Percentiles rank a stretch among this genome's conserved stretches.
Conservation (phyloP, 768 basidiomycete genomes). For the Suillus clintonianus region DNA sequence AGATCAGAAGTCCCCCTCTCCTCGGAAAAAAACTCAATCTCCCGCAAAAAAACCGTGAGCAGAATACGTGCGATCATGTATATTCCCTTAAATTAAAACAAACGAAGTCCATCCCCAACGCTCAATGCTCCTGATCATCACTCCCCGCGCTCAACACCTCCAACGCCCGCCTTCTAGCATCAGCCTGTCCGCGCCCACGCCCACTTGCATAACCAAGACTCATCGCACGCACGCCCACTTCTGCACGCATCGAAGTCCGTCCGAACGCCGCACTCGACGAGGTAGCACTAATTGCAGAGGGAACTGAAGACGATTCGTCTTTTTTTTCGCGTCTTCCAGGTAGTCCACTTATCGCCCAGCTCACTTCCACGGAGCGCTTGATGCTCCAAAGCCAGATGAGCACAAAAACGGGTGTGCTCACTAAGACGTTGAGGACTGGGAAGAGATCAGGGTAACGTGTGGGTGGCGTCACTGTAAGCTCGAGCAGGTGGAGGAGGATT, state of each 20-base stretch:
- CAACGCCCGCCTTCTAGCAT: constrained; percentile 26
- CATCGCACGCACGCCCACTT: constrained; percentile 24
- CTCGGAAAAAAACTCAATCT: not conserved
- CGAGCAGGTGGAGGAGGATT: constrained; percentile 60
- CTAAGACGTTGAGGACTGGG: constrained; percentile 79
- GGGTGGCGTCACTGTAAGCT: constrained; percentile 64
- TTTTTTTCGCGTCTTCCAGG: constrained; percentile 18
- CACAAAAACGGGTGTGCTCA: constrained; percentile 79
- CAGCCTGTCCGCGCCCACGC: constrained; percentile 10
- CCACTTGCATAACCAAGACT: constrained; percentile 29
- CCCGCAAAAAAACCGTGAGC: not conserved
- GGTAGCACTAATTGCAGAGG: not conserved
- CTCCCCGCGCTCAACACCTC: constrained; percentile 20
- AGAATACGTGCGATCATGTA: not conserved
- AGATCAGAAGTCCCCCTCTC: not conserved
- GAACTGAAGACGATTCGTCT: constrained; percentile 1
- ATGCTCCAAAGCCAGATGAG: constrained; percentile 90
- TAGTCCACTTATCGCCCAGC: constrained; percentile 76
- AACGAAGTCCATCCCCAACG: not conserved
- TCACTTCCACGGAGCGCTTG: constrained; percentile 73
- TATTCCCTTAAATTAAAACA: not conserved
- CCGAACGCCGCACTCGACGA: not conserved
- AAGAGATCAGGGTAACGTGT: constrained; percentile 83
- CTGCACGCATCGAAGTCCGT: constrained; percentile 8
- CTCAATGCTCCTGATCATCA: constrained; percentile 17